Evolutionary conservation across 2,329 filamentous ascomycete species (phyloP).

Genomic region (Xylariaceae sp.): DNA sequence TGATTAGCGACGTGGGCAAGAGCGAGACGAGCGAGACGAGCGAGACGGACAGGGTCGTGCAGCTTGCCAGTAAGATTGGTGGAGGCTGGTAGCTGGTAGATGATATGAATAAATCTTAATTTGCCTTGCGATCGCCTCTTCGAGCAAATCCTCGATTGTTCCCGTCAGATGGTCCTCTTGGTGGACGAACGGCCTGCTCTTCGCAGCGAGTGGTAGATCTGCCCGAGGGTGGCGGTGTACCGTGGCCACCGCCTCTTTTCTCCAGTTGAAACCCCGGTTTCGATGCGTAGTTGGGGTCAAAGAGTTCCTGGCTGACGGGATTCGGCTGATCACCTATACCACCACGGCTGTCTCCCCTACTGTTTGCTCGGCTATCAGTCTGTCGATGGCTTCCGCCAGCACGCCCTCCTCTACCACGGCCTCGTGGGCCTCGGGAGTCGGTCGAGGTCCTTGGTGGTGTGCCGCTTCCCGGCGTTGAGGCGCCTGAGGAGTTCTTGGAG

Average conservation of each 20-base stretch:
- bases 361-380: slow-evolving; percentile 22
- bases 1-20: slow-evolving; percentile 93
- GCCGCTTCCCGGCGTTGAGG: slow-evolving; percentile 58
- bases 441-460: slow-evolving; percentile 51
- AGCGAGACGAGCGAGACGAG: slow-evolving; percentile 52
- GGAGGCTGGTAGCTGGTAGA: slow-evolving; percentile 73
- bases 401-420: slow-evolving; percentile 42
- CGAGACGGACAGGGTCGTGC: slow-evolving; percentile 78
- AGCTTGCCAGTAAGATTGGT: slow-evolving; percentile 84
- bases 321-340: slow-evolving; percentile 31
- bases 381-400: slow-evolving; percentile 34
- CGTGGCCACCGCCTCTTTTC: slow-evolving; percentile 39
- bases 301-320: slow-evolving; percentile 57
- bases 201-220: slow-evolving; percentile 52
- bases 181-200: slow-evolving; percentile 67
- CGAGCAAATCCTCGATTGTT: slow-evolving; percentile 69
- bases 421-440: slow-evolving; percentile 47
- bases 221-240: slow-evolving; percentile 34
- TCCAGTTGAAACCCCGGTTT: slow-evolving; percentile 55
- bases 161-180: slow-evolving; percentile 68
- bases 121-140: slow-evolving; percentile 50
- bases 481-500: slow-evolving; percentile 47
- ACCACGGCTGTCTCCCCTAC: slow-evolving; percentile 23
- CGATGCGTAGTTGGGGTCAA: slow-evolving; percentile 68
- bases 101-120: slow-evolving; percentile 34